Percentiles rank a stretch among this genome's conserved stretches.
These are phyloP conservation scores for Tarenaya hassleriana DNA, from an alignment of 345 rosid genomes.

Conservation along the genomic window DNA sequence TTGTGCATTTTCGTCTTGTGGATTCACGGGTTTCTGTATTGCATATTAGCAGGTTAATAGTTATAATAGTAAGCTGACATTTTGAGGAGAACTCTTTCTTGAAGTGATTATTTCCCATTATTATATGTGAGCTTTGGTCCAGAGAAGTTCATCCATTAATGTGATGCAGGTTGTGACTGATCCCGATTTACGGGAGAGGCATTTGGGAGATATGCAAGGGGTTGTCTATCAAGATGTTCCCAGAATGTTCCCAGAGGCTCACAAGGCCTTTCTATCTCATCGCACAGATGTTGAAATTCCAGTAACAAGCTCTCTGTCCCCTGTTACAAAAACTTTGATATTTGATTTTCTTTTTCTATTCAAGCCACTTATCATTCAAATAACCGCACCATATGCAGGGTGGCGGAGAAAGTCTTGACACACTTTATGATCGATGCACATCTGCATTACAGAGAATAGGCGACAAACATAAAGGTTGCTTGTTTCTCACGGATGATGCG, in stretches of 20 bases:
- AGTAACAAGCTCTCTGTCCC: slow-evolving; percentile 32
- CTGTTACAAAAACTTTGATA: neutral
- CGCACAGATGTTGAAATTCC: slow-evolving; percentile 62
- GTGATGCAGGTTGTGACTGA: slow-evolving; percentile 55
- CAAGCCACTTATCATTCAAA: neutral
- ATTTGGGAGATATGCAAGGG: slow-evolving; percentile 87
- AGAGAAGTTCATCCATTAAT: slow-evolving; percentile 2
- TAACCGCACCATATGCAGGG: slow-evolving; percentile 41
- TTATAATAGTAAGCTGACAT: neutral
- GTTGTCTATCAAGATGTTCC: slow-evolving; percentile 50
- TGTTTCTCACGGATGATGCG: neutral
- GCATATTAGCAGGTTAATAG: neutral
- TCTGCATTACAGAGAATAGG: slow-evolving; percentile 59
- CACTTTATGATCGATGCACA: slow-evolving; percentile 60
- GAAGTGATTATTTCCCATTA: neutral
- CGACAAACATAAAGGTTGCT: slow-evolving; percentile 52
- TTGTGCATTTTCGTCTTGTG: neutral
- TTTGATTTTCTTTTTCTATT: neutral
- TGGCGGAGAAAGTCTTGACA: slow-evolving; percentile 82
- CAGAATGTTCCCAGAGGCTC: slow-evolving; percentile 40
- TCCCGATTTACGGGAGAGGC: slow-evolving; percentile 58
- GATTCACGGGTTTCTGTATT: neutral
- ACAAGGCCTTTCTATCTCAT: slow-evolving; percentile 51
- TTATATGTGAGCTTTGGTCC: neutral
- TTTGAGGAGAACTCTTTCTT: neutral